Evolutionary conservation across 1,284 basidiomycete genomes (phyloP).

Genomic region (Trametes polyzona): DNA sequence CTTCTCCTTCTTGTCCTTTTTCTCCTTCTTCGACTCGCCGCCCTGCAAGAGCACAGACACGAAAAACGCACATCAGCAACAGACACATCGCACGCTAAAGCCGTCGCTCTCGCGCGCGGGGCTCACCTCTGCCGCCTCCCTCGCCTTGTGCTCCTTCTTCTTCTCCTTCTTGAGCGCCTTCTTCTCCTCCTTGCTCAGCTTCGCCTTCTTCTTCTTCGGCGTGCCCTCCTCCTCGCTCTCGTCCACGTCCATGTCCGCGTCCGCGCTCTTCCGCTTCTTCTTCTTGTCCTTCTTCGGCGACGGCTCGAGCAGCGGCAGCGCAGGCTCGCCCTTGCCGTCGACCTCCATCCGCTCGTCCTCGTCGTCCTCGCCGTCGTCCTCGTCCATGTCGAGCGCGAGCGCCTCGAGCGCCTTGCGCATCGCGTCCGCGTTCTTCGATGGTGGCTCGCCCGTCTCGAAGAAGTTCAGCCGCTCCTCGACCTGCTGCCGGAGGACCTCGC

Average conservation of each 20-base stretch:
- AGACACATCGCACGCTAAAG: conserved; percentile 5
- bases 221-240: conserved; percentile 46
- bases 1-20: conserved; percentile 33
- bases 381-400: conserved; percentile 73
- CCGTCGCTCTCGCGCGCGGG: too few species aligned
- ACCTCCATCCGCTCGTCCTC: conserved; percentile 66
- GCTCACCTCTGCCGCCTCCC: conserved; percentile 44
- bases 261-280: conserved; percentile 64
- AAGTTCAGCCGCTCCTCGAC: conserved; percentile 96
- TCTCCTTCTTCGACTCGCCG: conserved; percentile 36
- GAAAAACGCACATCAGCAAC: conserved; percentile 12
- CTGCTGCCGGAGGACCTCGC: conserved; percentile 91
- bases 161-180: conserved; percentile 65
- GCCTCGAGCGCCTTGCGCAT: conserved; percentile 88
- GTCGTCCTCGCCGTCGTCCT: conserved; percentile 72
- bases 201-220: conserved; percentile 74
- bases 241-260: conserved; percentile 65
- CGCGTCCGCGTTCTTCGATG: conserved; percentile 85
- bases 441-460: conserved; percentile 89
- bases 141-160: conserved; percentile 61
- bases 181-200: conserved; percentile 69
- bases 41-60: conserved; percentile 26
- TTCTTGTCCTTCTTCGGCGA: conserved; percentile 59
- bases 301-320: conserved; percentile 57
- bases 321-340: conserved; percentile 52